Conservation (phyloP, 2,329 filamentous ascomycete genomes). For the Botrytis pseudocinerea region DNA sequence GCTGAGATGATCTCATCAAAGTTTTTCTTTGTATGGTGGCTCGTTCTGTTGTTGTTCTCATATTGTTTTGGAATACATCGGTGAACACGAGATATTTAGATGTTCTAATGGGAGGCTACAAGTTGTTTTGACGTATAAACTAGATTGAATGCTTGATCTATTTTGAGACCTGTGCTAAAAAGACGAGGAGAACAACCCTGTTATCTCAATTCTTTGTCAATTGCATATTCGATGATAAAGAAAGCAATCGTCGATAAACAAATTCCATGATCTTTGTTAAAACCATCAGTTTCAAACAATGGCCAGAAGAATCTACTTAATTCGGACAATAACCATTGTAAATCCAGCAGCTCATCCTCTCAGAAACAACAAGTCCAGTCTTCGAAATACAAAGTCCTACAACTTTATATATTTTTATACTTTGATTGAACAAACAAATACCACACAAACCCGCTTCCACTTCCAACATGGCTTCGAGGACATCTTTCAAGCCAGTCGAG, state of each 20-base stretch:
- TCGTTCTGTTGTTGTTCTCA: neutral
- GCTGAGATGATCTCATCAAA: neutral
- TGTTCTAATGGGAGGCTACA: neutral
- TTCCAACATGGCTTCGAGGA: slow-evolving; percentile 3
- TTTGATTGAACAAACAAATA: neutral
- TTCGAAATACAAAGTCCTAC: neutral
- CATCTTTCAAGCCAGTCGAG: slow-evolving; percentile 9
- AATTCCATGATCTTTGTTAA: neutral
- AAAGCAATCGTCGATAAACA: neutral
- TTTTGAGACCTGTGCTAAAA: neutral
- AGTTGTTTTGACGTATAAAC: neutral
- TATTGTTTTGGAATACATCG: neutral
- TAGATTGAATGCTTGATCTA: neutral
- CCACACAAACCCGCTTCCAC: neutral
- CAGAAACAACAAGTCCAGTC: neutral
- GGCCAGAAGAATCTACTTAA: neutral
- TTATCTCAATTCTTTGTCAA: neutral
- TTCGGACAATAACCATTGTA: slow-evolving; percentile 12
- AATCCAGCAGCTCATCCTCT: neutral
- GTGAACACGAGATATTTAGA: neutral
- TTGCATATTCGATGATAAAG: neutral
- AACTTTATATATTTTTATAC: neutral
- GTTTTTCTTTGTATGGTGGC: neutral
- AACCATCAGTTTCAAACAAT: neutral
- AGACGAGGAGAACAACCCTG: rapidly evolving